Conservation (phyloP, 306 rosid species). For the Crotalaria pallida region DNA sequence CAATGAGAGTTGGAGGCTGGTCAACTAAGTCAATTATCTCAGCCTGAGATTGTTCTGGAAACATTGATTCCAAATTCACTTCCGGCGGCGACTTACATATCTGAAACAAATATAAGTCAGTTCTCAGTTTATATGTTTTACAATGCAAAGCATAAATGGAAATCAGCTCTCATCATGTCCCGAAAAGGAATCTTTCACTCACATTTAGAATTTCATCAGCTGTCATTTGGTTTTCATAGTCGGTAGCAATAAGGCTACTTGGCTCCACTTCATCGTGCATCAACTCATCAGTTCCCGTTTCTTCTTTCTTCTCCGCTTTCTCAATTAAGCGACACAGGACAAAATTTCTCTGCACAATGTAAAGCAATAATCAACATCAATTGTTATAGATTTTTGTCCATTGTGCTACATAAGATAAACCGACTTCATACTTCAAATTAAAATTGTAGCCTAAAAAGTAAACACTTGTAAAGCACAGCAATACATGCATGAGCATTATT, state of each 20-base stretch:
- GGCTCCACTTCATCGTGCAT: conserved; percentile 8
- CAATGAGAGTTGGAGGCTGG: not conserved
- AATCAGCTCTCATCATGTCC: not conserved
- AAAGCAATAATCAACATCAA: not conserved
- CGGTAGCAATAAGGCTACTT: not conserved
- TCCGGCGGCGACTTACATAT: not conserved
- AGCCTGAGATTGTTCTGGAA: not conserved
- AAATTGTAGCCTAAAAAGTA: not conserved
- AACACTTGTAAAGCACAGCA: not conserved
- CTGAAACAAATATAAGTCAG: not conserved
- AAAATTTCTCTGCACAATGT: conserved; percentile 15
- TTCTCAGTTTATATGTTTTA: not conserved
- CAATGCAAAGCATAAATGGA: not conserved
- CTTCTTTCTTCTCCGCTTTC: conserved; percentile 19
- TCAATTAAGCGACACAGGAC: conserved; percentile 34
- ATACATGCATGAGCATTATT: not conserved
- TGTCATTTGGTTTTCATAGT: not conserved
- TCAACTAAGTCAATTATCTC: not conserved
- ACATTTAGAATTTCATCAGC: conserved; percentile 14
- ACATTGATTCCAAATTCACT: not conserved
- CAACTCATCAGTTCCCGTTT: not conserved
- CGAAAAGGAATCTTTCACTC: conserved; percentile 11
- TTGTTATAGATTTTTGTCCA: too few relatives aligned
- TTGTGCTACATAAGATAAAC: not conserved
- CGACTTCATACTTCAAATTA: not conserved